Percentiles rank a stretch among this genome's conserved stretches.
These are phyloP conservation scores for Zymoseptoria ardabiliae DNA, from an alignment of 2,329 filamentous ascomycete genomes.

Conservation along the genomic window DNA sequence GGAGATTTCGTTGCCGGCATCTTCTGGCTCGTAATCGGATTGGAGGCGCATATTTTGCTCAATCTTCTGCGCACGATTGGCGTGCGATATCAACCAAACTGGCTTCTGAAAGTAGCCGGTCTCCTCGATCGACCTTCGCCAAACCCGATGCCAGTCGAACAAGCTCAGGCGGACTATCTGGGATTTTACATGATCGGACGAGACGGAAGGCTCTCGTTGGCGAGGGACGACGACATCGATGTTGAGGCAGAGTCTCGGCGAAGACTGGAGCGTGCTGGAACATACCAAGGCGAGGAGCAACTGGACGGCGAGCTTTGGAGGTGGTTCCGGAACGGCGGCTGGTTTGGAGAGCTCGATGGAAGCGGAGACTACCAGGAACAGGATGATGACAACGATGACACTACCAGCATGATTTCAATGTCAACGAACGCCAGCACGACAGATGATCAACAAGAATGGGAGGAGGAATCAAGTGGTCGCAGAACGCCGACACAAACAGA, in stretches of 20 bases:
- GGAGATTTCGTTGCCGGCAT: constrained; percentile 72
- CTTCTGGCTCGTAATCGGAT: constrained; percentile 54
- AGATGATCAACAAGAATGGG: constrained; percentile 31
- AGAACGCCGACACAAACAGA: constrained; percentile 68
- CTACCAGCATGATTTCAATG: constrained; percentile 72
- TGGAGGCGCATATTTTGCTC: constrained; percentile 49
- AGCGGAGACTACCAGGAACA: constrained; percentile 69
- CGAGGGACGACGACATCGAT: constrained; percentile 61
- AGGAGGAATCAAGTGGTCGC: constrained; percentile 46
- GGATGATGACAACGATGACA: constrained; percentile 59
- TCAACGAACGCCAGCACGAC: constrained; percentile 42
- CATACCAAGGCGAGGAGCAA: constrained; percentile 51
- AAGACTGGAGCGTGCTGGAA: constrained; percentile 43
- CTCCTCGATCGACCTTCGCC: constrained; percentile 31
- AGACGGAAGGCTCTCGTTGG: constrained; percentile 48
- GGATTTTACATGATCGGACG: constrained; percentile 48
- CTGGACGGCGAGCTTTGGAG: constrained; percentile 69
- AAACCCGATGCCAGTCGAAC: constrained; percentile 14
- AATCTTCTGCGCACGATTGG: constrained; percentile 52
- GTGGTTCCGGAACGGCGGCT: constrained; percentile 77
- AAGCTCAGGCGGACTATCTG: constrained; percentile 15
- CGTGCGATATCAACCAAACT: constrained; percentile 55
- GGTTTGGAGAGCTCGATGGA: constrained; percentile 74
- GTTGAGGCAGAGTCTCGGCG: constrained; percentile 72
- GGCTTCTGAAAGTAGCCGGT: constrained; percentile 50